Percentiles rank a stretch among this genome's conserved stretches.
Evolutionary conservation across 2,329 filamentous ascomycete genomes (phyloP).

Genomic region (Pseudogymnoascus sp.): DNA sequence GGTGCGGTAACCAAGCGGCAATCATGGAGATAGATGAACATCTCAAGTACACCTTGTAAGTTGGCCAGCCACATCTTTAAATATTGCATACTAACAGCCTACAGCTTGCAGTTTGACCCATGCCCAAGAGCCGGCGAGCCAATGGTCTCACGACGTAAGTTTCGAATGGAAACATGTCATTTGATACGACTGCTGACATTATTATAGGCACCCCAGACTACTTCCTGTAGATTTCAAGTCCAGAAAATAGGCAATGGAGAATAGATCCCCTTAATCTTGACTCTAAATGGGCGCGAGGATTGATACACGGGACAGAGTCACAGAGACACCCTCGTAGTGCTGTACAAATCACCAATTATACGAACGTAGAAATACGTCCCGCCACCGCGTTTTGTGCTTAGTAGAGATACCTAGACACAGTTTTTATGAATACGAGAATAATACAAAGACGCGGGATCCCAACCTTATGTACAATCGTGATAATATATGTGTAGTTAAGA

Average conservation of each 20-base stretch:
- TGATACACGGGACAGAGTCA: not conserved
- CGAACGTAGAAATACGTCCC: not conserved
- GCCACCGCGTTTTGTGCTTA: not conserved
- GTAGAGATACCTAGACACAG: slow-evolving; percentile 9
- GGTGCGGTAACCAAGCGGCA: slow-evolving; percentile 97
- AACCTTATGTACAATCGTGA: not conserved
- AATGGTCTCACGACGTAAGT: slow-evolving; percentile 87
- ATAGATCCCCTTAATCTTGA: slow-evolving; percentile 1
- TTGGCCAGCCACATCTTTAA: slow-evolving; percentile 24
- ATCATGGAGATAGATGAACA: slow-evolving; percentile 99
- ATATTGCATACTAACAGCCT: slow-evolving; percentile 22
- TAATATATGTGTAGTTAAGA: not conserved
- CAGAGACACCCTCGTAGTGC: not conserved
- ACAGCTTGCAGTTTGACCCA: slow-evolving; percentile 95
- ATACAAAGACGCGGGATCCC: not conserved
- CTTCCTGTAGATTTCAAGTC: slow-evolving; percentile 64
- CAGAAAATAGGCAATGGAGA: slow-evolving; percentile 8
- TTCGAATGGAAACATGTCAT: not conserved
- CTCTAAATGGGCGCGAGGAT: not conserved
- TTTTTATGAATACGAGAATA: slow-evolving; percentile 10
- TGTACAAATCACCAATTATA: not conserved
- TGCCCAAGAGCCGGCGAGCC: slow-evolving; percentile 95
- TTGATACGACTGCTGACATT: not conserved
- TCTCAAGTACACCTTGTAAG: slow-evolving; percentile 98
- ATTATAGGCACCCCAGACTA: slow-evolving; percentile 80